Evolutionary conservation across 495 filamentous ascomycete genomes (phyloP), one percentile per base, ranked within the genome.

Genomic region (Trichoderma asperelloides): DNA sequence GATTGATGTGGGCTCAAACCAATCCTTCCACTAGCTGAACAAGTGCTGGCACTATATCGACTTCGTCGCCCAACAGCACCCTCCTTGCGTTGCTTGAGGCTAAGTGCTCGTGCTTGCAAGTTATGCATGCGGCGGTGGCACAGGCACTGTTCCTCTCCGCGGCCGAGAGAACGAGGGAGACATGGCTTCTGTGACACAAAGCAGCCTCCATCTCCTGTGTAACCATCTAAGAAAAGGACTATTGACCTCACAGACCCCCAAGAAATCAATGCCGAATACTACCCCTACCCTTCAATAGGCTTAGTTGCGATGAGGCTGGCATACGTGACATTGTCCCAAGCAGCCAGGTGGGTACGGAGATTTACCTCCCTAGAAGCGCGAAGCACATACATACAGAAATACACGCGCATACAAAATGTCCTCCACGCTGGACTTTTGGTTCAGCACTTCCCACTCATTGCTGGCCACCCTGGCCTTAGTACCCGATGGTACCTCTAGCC

Each of bases 291-390:
- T 60, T 13, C 27, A 60, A 30, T 30, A 28, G 55, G 55, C 25
- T 30, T 60, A 30, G 25, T 5, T 28, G 11, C 23, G 23, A 60
- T 30, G 55, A 60, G 55, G 55, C 55, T 60, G 55, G 25, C 23
- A 60, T 60, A 27, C 55, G 55, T 60, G 55, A 60, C 55, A 27
- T 60, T 30, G 8, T 37, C 23, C 55, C 55, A 60, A 25, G 7
- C 8, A 25, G 27, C 55, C n/a, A 60, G 30, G 55, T 60, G 55
- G 55, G 55, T 30, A 60, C 55, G 55, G 55, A 30, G 55, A 60
- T 60, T 60, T 60, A 60, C 55, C 23, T 60, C 30, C 55, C 23
- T 60, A 13, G 23, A 28, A 25, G 55, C 15, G 33, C 33, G 9
- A 37, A 37, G 33, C 9, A 37, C 33, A 37, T 37, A 37, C 5